Base-by-base conservation (phyloP, 2,329 filamentous ascomycete genomes). In the Penicillium freii region DNA sequence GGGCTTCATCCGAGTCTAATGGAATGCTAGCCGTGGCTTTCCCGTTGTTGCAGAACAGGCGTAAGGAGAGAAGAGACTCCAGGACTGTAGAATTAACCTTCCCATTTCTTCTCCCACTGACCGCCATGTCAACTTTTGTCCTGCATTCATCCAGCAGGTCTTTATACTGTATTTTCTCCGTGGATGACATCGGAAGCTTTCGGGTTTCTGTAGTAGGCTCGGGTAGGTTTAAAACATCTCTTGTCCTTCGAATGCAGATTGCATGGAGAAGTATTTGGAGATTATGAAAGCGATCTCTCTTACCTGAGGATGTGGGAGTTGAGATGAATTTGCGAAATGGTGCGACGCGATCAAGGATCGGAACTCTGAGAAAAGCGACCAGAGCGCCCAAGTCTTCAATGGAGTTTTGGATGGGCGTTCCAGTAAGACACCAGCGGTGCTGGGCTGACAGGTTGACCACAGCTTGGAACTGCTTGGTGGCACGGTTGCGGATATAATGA, bases 371-470 rank as follows among this genome's bases (percentile, higher is more conserved):
- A 59, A 84, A 84, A 1, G 75, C 72, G 42, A 84, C 75, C 0
- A 85, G 69, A 0, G 81, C 74, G 0, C 79, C 81, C 4, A 84
- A 74, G 48, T 85, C 82, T 7, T 79, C 77, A 0, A 84, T 70
- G 2, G 70, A 71, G 60, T 84, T 84, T 56, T 84, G 82, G 25
- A 84, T 79, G 0, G 82, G 82, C 0, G 81, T 84, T 0, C 81
- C 81, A 0, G 80, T 80, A 0, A 83, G 70, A 59, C 80, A 83
- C 82, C 82, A 85, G 9, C 82, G 73, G 0, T 74, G 77, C 2
- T 72, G 69, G 0, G 81, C 77, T 1, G 64, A 54, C 0, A 85
- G 69, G 0, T 74, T 69, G 23, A 67, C 62, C 4, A 79, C 78
- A 0, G 79, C 74, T 1, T 71, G 73, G 57, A 80, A 74, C 10